Evolutionary conservation across 306 rosid species (phyloP).

Genomic region (Lithocarpus polystachyus): DNA sequence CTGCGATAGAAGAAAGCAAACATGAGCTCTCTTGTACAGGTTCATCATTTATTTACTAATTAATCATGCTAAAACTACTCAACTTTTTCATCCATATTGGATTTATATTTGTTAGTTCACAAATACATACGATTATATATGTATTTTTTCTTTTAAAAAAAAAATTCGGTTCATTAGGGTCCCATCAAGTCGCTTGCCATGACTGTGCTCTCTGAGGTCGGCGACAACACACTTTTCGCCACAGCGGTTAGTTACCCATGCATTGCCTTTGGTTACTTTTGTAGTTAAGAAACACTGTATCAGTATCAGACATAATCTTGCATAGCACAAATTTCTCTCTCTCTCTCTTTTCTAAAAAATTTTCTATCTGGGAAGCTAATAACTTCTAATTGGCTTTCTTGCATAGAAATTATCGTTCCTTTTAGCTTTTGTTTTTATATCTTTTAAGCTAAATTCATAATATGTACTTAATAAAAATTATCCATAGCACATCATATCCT

Average conservation of each 20-base stretch:
- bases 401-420: too few relatives aligned
- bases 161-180: conserved; percentile 44
- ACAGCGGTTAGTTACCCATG: conserved; percentile 72
- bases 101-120: not conserved
- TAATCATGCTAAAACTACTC: too few relatives aligned
- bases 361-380: too few relatives aligned
- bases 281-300: too few relatives aligned
- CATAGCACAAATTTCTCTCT: too few relatives aligned
- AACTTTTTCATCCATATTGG: not conserved
- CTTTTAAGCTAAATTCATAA: too few relatives aligned
- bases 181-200: conserved; percentile 88
- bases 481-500: too few relatives aligned
- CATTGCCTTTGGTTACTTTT: not conserved
- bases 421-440: too few relatives aligned
- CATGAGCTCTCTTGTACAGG: conserved; percentile 84
- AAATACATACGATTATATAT: too few relatives aligned
- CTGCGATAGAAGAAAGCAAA: not conserved
- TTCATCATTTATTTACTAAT: conserved; percentile 5
- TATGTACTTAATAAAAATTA: too few relatives aligned
- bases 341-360: not conserved
- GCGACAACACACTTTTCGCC: conserved; percentile 93
- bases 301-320: too few relatives aligned
- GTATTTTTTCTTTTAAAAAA: not conserved
- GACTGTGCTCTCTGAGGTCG: conserved; percentile 97
- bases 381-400: too few relatives aligned